Conservation (phyloP, 2,329 filamentous ascomycete genomes). For the Malbranchea zuffiana region DNA sequence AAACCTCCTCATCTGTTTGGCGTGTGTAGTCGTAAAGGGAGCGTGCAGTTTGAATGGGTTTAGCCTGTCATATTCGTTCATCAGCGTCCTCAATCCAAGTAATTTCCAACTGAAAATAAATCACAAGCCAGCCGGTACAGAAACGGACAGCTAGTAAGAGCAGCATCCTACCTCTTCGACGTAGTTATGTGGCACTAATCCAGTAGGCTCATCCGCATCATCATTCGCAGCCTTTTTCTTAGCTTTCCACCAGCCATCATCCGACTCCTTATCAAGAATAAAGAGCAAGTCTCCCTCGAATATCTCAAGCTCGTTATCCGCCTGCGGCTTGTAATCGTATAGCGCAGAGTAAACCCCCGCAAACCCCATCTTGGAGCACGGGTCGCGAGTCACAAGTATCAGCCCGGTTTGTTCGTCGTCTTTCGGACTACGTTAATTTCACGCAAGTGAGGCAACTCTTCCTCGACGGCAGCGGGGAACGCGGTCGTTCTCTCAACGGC, state of each 20-base stretch:
- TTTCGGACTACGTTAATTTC: no score
- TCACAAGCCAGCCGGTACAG: background rate
- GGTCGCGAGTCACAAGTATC: no score
- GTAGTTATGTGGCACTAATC: slow-evolving; percentile 88
- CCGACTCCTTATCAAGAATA: slow-evolving; percentile 67
- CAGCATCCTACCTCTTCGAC: slow-evolving; percentile 65
- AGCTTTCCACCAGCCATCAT: slow-evolving; percentile 89
- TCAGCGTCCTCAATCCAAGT: background rate
- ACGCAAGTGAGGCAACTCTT: no score
- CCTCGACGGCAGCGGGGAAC: no score
- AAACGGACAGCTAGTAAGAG: slow-evolving; percentile 14
- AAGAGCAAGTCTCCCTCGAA: slow-evolving; percentile 80
- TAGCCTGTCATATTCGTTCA: slow-evolving; percentile 40
- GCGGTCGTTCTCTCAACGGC: no score
- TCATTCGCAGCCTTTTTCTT: slow-evolving; percentile 78
- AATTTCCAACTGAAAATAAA: background rate
- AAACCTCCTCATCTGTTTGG: slow-evolving; percentile 95
- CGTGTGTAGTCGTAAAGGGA: slow-evolving; percentile 97
- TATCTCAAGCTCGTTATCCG: slow-evolving; percentile 74
- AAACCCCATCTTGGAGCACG: slow-evolving; percentile 86
- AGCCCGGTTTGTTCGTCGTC: no score
- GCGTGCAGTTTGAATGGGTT: slow-evolving; percentile 59
- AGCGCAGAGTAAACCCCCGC: slow-evolving; percentile 79
- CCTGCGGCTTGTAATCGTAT: slow-evolving; percentile 86
- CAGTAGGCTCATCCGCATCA: slow-evolving; percentile 83